Evolutionary conservation across 2,329 filamentous ascomycete genomes (phyloP), one percentile per base, ranked within the genome.

Genomic region (Colletotrichum somersetense): DNA sequence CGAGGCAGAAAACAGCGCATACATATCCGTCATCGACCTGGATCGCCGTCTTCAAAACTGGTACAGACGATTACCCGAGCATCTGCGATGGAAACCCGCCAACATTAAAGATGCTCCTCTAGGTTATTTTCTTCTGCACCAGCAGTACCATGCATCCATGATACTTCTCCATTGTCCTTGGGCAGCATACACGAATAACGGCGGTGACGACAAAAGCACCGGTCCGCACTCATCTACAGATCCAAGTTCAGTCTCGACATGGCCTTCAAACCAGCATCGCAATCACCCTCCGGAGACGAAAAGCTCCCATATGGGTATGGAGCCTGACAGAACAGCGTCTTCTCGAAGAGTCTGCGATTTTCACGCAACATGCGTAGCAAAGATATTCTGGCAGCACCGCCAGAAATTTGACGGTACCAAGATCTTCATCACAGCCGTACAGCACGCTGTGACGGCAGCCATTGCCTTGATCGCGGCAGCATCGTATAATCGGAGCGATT

Each of bases 311-410:
- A 78, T 78, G 16, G 79, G 80, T 26, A 79, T 83, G 46, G 82
- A 83, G 67, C 82, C 84, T 72, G 81, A 77, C 68, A 84, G 83
- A 72, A 84, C 81, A 6, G 82, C 83, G 5, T 76, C 88, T 33
- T 86, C 85, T 3, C 82, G 87, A 23, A 85, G 82, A 63, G 86
- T 88, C 66, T 89, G 87, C 78, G 87, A 85, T 0, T 86, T 88
- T 62, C 86, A 89, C 72, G 87, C 87, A 5, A 85, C 88, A 67
- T 80, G 85, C 0, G 84, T 89, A 0, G 84, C 86, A 0, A 81
- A 84, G 30, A 87, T 89, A 70, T 88, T 88, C 75, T 87, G 85
- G 85, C 86, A 87, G 71, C 86, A 89, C 74, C 82, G 86, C 0
- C 85, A 87, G 76, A 81, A 84, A 3, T 88, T 88, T 64, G 83